Base-by-base conservation (phyloP, 352 stramenopile genomes). In the Phytophthora fragariae region DNA sequence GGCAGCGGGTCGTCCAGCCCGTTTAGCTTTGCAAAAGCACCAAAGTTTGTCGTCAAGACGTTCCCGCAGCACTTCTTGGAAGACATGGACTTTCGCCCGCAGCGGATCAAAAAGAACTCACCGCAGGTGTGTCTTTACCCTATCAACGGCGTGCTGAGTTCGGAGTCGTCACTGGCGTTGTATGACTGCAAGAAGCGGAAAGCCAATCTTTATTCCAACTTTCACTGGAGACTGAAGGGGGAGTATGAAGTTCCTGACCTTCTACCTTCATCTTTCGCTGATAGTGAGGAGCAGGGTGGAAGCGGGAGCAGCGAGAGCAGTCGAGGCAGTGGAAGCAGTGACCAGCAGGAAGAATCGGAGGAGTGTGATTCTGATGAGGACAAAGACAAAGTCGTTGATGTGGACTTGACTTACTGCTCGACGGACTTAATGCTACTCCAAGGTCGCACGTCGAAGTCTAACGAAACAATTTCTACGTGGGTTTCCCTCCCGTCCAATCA, bases 11-110 rank as follows among this genome's bases (percentile, higher is more conserved):
- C 57, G 27, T 62, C 54, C 11, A 73, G 66, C 10, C 44, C 73
- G 12, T 74, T 79, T 19, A 68, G 56, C 27, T 59, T 69, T 12
- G 21, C 60, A 6, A 77, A 75, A 41, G 69, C 65, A 24, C 69
- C 74, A 3, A 76, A 75, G 56, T 92, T 85, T 65, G 84, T 92
- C 21, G 79, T 95, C 47, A 94, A 91, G 56, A 97, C 90, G 31
- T 97, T 97, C 39, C 90, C 89, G 12, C 77, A 95, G 66, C 89
- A 95, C 50, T 95, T 96, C 37, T 66, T 96, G n/a, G 71, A 97
- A 70, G 88, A 95, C 57, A 65, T 92, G 59, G 87, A 94, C 62
- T 97, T 97, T 46, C 88, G 90, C 2, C 90, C 90, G 19, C 87
- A 94, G 59, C 89, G 90, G 19, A 89, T 97, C 65, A 94, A 94